A percentile compares a stretch with the other conserved stretches of the same genome.
phyloP scores from a whole-genome alignment of 441 rosid species.

The Metrosideros polymorpha region DNA sequence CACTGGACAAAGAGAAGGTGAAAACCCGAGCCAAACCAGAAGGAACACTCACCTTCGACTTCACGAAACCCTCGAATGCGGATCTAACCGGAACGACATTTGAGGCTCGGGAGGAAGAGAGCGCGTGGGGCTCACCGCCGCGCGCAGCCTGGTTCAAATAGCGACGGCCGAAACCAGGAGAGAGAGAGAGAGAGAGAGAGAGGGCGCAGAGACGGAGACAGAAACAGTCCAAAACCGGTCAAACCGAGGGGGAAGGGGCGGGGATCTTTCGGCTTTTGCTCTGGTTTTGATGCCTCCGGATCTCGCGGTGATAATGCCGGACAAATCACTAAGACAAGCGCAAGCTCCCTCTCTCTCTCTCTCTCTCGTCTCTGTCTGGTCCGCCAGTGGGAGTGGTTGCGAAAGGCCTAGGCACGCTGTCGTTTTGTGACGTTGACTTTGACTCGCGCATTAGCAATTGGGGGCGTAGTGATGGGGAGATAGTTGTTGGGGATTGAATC shows the following conservation, averaged over 20 bases:
- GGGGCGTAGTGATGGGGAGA: not conserved
- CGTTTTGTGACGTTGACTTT: not conserved
- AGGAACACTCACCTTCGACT: not conserved
- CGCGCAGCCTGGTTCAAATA: not conserved
- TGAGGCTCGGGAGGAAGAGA: not conserved
- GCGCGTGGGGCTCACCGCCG: not conserved
- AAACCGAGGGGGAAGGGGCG: not conserved
- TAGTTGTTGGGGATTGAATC: not conserved
- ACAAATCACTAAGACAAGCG: not conserved
- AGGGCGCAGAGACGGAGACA: not conserved
- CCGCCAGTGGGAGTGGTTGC: not conserved
- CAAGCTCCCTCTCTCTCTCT: not conserved
- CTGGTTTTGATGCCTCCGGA: not conserved
- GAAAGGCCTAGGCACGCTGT: not conserved
- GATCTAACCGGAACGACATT: not conserved
- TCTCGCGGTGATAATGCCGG: not conserved
- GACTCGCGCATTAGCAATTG: not conserved
- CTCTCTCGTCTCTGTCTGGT: not conserved
- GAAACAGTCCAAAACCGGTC: not conserved
- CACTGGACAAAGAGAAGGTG: not conserved
- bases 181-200: not conserved
- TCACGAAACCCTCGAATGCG: not conserved
- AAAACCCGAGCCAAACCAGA: not conserved
- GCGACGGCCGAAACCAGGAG: not conserved
- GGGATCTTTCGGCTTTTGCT: not conserved